A percentile compares a stretch with the other conserved stretches of the same genome.
Evolutionary conservation across 108 stramenopile genomes (phyloP).

Genomic region (Skeletonema tropicum): DNA sequence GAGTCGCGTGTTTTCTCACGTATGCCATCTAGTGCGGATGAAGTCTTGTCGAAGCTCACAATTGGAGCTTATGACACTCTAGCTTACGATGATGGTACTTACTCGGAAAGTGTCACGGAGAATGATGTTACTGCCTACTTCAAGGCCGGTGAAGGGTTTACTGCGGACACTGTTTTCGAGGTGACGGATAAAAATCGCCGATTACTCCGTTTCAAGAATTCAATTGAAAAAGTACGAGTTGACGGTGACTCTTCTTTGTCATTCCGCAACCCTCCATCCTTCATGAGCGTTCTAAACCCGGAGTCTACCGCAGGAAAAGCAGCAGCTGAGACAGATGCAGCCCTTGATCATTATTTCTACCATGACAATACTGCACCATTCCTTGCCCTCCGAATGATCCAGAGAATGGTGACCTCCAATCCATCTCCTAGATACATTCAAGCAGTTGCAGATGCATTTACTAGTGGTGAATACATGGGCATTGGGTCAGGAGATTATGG

Average conservation of each 20-base stretch:
- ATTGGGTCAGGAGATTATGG: slow-evolving; percentile 50
- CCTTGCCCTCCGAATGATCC: slow-evolving; percentile 60
- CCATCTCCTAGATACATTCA: slow-evolving; percentile 65
- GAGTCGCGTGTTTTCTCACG: slow-evolving; percentile 49
- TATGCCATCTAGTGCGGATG: background rate
- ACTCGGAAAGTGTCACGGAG: slow-evolving; percentile 8
- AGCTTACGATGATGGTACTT: slow-evolving; percentile 18
- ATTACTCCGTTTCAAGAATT: slow-evolving; percentile 54
- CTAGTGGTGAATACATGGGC: slow-evolving; percentile 39
- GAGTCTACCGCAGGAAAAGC: slow-evolving; percentile 61
- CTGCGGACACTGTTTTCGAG: slow-evolving; percentile 44
- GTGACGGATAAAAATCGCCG: slow-evolving; percentile 46
- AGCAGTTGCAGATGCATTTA: slow-evolving; percentile 58
- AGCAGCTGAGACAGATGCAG: slow-evolving; percentile 71
- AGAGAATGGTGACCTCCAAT: slow-evolving; percentile 66
- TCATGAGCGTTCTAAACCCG: slow-evolving; percentile 38
- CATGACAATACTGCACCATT: slow-evolving; percentile 70
- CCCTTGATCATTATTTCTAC: slow-evolving; percentile 69
- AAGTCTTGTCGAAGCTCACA: slow-evolving; percentile 36
- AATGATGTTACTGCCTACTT: slow-evolving; percentile 27
- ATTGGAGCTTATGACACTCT: slow-evolving; percentile 39
- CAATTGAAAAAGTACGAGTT: slow-evolving; percentile 45
- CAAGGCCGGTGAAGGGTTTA: slow-evolving; percentile 12
- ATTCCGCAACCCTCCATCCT: slow-evolving; percentile 69
- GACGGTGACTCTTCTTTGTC: slow-evolving; percentile 25